A percentile compares a stretch with the other conserved stretches of the same genome.
These are phyloP conservation scores for Phytophthora citrophthora DNA, from an alignment of 352 stramenopile genomes.

Conservation along the genomic window DNA sequence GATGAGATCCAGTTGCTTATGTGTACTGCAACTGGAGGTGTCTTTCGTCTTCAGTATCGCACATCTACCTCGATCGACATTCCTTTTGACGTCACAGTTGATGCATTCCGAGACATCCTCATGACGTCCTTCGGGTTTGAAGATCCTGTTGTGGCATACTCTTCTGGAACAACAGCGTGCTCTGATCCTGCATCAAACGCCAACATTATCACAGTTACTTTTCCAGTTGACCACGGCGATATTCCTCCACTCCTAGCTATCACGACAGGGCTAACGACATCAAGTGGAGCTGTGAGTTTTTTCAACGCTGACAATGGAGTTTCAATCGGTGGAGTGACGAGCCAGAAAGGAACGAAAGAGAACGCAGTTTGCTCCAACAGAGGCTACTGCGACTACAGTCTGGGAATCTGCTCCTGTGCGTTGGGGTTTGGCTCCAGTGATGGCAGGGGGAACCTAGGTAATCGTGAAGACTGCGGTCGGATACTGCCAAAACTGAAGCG, in stretches of 20 bases:
- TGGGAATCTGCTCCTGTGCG: slow-evolving; percentile 56
- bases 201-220: slow-evolving; percentile 69
- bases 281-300: slow-evolving; percentile 28
- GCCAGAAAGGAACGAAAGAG: slow-evolving; percentile 89
- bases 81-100: slow-evolving; percentile 49
- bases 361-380: slow-evolving; percentile 88
- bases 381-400: slow-evolving; percentile 80
- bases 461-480: slow-evolving; percentile 70
- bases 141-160: slow-evolving; percentile 57
- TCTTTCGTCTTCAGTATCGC: slow-evolving; percentile 72
- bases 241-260: slow-evolving; percentile 54
- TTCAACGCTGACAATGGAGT: slow-evolving; percentile 48
- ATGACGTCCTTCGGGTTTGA: slow-evolving; percentile 54
- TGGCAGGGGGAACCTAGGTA: slow-evolving; percentile 60
- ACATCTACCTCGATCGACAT: slow-evolving; percentile 58
- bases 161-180: slow-evolving; percentile 41
- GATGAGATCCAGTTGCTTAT: slow-evolving; percentile 85
- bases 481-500: slow-evolving; percentile 25
- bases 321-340: slow-evolving; percentile 41
- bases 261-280: slow-evolving; percentile 33
- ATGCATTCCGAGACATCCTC: slow-evolving; percentile 63
- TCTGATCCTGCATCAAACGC: slow-evolving; percentile 32
- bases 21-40: slow-evolving; percentile 63
- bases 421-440: slow-evolving; percentile 67
- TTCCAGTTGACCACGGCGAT: slow-evolving; percentile 55